Evolutionary conservation across 2,329 filamentous ascomycete species (phyloP), one percentile per base, ranked within the genome.

Genomic region (Ampelomyces quisqualis): DNA sequence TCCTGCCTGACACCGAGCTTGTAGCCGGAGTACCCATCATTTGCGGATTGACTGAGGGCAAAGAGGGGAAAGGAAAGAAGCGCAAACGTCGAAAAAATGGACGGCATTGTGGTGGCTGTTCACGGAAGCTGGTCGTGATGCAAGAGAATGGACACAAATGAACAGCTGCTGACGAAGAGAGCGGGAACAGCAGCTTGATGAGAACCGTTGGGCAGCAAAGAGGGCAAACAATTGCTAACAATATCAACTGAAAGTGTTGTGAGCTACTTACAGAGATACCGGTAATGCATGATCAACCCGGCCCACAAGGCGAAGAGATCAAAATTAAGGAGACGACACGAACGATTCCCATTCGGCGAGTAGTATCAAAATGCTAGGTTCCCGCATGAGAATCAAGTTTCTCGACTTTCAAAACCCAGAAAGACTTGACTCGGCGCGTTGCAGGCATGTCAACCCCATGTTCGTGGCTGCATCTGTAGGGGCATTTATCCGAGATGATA

Each of bases 11-110:
- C 57, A 21, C 73, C 65, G 45, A 81, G 74, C 33, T 72, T 69
- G 62, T 81, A 82, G 35, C 77, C 78, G 11, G 76, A 71, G 58
- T 82, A 82, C 46, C 78, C 77, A 43, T 66, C 69, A 35, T 56
- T 62, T 32, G 62, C 65, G 56, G 62, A 49, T 36, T 65, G 64
- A 18, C 59, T 49, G 40, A 59, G 57, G 37, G 55, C 67, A 21
- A 62, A 45, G 41, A 68, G 60, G 37, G 56, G 60, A 34, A 72
- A 29, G 19, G 70, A 49, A 41, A 70, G 45, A 36, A 65, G 42
- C 37, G 59, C 51, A 24, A 64, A 18, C 18, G 57, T 40, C 13
- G 58, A 50, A 28, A 60, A 46, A 30, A 62, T 43, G 24, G 55
- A 59, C 17, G 45, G 49, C 53, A 59, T 55, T 42, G 51, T 65